Evolutionary conservation across 1,139 yeast genomes (phyloP), one percentile per base, ranked within the genome.

Genomic region (Kluyveromyces marxianus): DNA sequence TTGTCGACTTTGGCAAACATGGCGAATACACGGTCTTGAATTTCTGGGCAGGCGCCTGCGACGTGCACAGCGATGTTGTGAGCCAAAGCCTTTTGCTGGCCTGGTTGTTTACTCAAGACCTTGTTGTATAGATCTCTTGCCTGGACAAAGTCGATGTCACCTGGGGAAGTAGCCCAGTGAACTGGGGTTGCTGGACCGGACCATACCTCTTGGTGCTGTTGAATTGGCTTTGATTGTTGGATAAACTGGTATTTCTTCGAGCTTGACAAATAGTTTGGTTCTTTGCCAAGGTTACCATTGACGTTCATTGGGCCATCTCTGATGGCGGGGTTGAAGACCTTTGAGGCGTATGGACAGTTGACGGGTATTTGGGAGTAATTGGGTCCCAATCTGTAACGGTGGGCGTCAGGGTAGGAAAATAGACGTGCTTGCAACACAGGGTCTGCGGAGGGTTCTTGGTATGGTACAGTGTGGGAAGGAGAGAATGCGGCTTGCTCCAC

Each of bases 261-360:
- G 35, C 83, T 71, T 45, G 82, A 81, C 56, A 80, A 71, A 68
- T 84, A 84, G 70, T 88, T 89, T 63, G 97, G 96, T 59, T 78
- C 77, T 48, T 79, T 66, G 44, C 97, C 97, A 66, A 84, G 77
- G 76, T 90, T 90, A 49, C 89, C 92, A 64, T 85, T 81, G 47
- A 87, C 88, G 51, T 69, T 70, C 94, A 87, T 83, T 44, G 79
- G 75, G 65, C 97, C 97, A 64, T 89, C 97, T 68, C 97, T 81
- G 63, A 82, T 78, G 67, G 78, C 74, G 53, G 86, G 85, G 69
- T 78, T 70, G 78, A 85, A 71, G 27, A 65, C 65, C 44, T 60
- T 62, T n/a, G 66, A 56, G 2, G 72, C 71, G 48, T 64, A 69
- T 50, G 85, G 85, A 63, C 84, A 77, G 61, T 81, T 81, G 55